These are phyloP conservation scores for Fusarium oligoseptatum DNA, from an alignment of 2,329 filamentous ascomycete species.

Conservation along the genomic window DNA sequence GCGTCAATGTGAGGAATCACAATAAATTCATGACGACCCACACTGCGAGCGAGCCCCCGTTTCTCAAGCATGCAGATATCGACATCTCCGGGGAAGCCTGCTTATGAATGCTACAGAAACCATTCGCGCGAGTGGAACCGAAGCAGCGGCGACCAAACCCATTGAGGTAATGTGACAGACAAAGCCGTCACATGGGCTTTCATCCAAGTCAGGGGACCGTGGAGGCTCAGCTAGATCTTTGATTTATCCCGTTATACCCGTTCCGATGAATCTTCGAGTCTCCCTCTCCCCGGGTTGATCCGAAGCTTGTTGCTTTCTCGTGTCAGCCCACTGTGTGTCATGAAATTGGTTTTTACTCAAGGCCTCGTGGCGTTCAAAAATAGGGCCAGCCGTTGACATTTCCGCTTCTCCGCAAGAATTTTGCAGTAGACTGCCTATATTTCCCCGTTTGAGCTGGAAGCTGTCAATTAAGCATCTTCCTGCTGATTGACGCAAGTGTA, in stretches of 20 bases:
- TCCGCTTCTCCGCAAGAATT: conserved; percentile 45
- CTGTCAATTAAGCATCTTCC: conserved; percentile 6
- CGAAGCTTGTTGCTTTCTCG: conserved; percentile 24
- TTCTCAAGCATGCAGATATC: conserved; percentile 14
- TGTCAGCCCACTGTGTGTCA: conserved; percentile 48
- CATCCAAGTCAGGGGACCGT: neutral
- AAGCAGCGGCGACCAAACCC: neutral
- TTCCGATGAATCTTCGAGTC: conserved; percentile 38
- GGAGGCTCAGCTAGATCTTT: conserved; percentile 7
- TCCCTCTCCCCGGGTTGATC: conserved; percentile 36
- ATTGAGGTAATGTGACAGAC: neutral
- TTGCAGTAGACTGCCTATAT: too few relatives aligned
- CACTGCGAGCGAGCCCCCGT: neutral
- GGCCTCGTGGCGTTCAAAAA: conserved; percentile 30
- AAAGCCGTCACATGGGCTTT: neutral
- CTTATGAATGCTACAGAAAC: conserved; percentile 37
- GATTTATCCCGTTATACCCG: conserved; percentile 25
- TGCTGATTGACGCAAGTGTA: conserved; percentile 12
- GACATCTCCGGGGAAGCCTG: conserved; percentile 21
- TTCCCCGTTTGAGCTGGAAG: neutral
- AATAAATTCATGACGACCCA: conserved; percentile 9
- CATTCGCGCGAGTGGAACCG: conserved; percentile 16
- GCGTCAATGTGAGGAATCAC: conserved; percentile 9
- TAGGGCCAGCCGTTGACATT: conserved; percentile 31
- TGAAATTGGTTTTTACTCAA: conserved; percentile 22